Evolutionary conservation across 768 basidiomycete genomes (phyloP).

Genomic region (Panaeolus cyanescens): DNA sequence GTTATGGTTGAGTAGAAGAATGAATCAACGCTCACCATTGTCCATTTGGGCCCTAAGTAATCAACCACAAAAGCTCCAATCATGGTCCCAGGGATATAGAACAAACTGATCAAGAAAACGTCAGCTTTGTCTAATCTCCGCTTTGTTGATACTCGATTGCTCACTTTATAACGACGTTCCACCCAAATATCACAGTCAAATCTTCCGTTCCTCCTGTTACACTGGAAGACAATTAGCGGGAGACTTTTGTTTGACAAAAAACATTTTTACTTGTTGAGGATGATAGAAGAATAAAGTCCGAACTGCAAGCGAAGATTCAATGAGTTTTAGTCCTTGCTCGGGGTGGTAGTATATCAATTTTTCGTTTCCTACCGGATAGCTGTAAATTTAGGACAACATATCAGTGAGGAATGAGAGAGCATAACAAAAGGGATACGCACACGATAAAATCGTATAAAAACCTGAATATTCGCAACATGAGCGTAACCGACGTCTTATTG

Average conservation of each 20-base stretch:
- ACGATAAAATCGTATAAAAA: conserved; percentile 82
- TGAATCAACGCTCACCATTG: no score
- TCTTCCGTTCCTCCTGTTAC: conserved; percentile 56
- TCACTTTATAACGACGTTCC: conserved; percentile 85
- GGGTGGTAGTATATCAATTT: no score
- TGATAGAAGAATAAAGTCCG: conserved; percentile 77
- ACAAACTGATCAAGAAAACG: conserved; percentile 23
- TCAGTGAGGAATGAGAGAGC: neutral
- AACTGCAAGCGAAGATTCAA: conserved; percentile 62
- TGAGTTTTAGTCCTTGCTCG: no score
- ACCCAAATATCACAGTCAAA: conserved; percentile 72
- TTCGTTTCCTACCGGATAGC: conserved; percentile 58
- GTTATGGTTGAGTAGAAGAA: no score
- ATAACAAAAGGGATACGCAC: conserved; percentile 39
- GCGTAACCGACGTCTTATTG: no score
- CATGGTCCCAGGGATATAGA: conserved; percentile 54
- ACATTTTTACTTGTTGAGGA: conserved; percentile 59
- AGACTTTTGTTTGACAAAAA: neutral
- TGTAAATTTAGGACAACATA: conserved; percentile 25
- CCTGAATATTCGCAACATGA: no score
- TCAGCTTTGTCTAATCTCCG: neutral
- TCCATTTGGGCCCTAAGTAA: conserved; percentile 71
- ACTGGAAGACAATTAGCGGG: conserved; percentile 31
- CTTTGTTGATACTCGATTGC: conserved; percentile 20
- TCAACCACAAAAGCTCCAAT: conserved; percentile 78